These are phyloP conservation scores for Aspergillus fumigatus DNA, from an alignment of 2,329 filamentous ascomycete genomes.

Conservation along the genomic window DNA sequence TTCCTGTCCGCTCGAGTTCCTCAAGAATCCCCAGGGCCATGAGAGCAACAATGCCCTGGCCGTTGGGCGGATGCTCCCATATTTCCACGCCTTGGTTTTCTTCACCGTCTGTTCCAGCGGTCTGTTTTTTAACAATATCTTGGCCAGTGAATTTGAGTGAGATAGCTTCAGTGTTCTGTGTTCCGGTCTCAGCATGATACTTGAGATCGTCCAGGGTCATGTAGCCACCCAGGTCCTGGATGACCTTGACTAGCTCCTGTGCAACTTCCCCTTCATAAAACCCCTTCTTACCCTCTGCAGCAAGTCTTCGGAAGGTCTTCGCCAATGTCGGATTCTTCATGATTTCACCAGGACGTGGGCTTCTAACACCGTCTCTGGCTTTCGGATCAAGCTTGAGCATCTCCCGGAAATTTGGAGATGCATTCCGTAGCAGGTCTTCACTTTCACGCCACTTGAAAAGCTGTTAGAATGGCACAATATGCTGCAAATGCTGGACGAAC, in stretches of 20 bases:
- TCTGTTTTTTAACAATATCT: constrained; percentile 47
- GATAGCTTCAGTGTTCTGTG: constrained; percentile 79
- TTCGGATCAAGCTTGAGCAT: constrained; percentile 75
- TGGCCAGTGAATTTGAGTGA: constrained; percentile 73
- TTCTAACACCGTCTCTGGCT: constrained; percentile 64
- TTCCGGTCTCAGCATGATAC: constrained; percentile 67
- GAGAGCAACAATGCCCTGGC: constrained; percentile 89
- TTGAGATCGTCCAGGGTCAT: constrained; percentile 75
- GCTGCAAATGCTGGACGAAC: neutral
- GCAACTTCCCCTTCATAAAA: constrained; percentile 87
- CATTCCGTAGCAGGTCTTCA: constrained; percentile 60
- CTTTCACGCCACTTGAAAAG: constrained; percentile 62
- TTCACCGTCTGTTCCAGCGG: constrained; percentile 40
- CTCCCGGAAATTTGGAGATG: constrained; percentile 81
- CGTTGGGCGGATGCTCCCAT: constrained; percentile 96
- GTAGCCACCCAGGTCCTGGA: constrained; percentile 70
- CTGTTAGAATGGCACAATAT: neutral
- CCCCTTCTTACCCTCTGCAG: constrained; percentile 75
- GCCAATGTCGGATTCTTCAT: constrained; percentile 82
- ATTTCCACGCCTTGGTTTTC: constrained; percentile 60
- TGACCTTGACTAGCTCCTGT: constrained; percentile 72
- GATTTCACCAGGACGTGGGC: constrained; percentile 76
- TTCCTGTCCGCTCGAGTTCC: constrained; percentile 69
- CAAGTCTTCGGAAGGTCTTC: constrained; percentile 74
- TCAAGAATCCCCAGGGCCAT: constrained; percentile 93